Evolutionary conservation across 23 red algal genomes (phyloP).

Genomic region (Chondrus crispus): DNA sequence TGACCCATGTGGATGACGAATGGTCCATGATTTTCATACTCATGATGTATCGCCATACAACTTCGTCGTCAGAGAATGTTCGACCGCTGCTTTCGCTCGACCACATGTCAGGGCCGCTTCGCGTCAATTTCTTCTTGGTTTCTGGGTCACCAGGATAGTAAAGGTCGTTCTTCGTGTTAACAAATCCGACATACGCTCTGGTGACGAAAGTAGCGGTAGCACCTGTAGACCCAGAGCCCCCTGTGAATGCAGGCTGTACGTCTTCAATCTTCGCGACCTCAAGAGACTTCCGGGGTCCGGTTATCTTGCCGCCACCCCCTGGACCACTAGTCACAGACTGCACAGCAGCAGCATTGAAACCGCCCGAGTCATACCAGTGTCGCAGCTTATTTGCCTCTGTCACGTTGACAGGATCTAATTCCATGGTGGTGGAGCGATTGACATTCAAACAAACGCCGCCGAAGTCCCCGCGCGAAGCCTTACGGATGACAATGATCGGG

Average conservation of each 20-base stretch:
- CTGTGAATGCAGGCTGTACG: constrained; percentile 54
- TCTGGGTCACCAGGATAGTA: constrained; percentile 88
- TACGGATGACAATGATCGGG: constrained; percentile 60
- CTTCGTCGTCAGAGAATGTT: constrained; percentile 59
- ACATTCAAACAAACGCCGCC: constrained; percentile 77
- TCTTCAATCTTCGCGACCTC: constrained; percentile 69
- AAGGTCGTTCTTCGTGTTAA: constrained; percentile 63
- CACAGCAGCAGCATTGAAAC: constrained; percentile 38
- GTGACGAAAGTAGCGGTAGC: constrained; percentile 62
- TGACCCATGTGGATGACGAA: constrained; percentile 68
- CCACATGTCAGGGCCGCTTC: constrained; percentile 60
- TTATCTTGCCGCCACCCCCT: constrained; percentile 32
- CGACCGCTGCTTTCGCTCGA: constrained; percentile 64
- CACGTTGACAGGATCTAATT: constrained; percentile 86
- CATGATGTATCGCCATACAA: constrained; percentile 81
- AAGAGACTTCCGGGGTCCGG: constrained; percentile 75
- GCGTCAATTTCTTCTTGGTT: constrained; percentile 84
- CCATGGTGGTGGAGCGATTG: constrained; percentile 65
- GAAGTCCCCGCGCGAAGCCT: constrained; percentile 87
- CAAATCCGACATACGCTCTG: constrained; percentile 56
- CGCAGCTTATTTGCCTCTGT: constrained; percentile 82
- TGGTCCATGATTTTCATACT: constrained; percentile 75
- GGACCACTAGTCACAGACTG: constrained; percentile 28
- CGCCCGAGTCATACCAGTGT: constrained; percentile 88
- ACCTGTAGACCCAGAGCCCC: constrained; percentile 16